Evolutionary conservation across 108 stramenopile species (phyloP), one percentile per base, ranked within the genome.

Genomic region (Seminavis robusta): DNA sequence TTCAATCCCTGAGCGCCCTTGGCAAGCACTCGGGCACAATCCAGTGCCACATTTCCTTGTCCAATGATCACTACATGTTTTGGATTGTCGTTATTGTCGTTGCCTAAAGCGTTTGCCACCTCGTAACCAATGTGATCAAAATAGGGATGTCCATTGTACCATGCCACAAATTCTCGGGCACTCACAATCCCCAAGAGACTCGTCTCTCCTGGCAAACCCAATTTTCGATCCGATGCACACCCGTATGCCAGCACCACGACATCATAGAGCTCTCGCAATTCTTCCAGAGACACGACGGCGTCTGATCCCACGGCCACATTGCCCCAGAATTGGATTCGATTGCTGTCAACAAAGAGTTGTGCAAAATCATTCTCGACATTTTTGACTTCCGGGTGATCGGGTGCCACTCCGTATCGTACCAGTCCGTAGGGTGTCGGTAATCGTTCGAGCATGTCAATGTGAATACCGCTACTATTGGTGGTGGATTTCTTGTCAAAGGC

Each of bases 361-460:
- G 74, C 78, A 59, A 98, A 99, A 69, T 98, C 97, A 38, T 89
- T 73, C 64, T 94, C 76, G 0, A 97, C 99, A 47, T 90, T 88
- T 73, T 98, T 99, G 13, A 98, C 97, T 73, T 98, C 97, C 5
- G 94, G 97, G 79, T 98, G 97, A 65, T 98, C 97, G 8, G 98
- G 99, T 26, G 97, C 97, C 19, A 98, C 97, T 28, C 98, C 99
- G 43, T 63, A 87, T 32, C 97, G 73, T 3, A 99, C 97, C 45
- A 99, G 69, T 10, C 98, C 99, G 60, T 65, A 99, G 5, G 96
- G 94, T 1, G 87, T 92, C 1, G 95, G 94, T 26, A 97, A 60
- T 32, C 81, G 61, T 24, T 99, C 98, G 13, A 97, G 21, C 8
- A 99, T 62, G 49, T 96, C 94, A 51, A 99, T 76, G 4, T 56